Conservation (phyloP, 345 rosid genomes). For the Eucalyptus urophylla region DNA sequence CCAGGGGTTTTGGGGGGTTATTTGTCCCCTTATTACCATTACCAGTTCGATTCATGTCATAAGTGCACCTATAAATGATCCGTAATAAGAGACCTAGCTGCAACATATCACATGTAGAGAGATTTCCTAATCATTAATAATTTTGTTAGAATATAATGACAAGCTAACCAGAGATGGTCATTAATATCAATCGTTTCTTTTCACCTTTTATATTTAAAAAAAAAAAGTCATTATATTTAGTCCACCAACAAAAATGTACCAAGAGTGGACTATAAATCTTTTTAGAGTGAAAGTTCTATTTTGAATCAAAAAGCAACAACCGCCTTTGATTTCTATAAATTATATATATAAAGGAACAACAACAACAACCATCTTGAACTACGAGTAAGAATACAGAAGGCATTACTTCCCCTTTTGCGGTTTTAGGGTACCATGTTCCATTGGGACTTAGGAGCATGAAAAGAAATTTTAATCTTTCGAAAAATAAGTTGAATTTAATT, state of each 20-base stretch:
- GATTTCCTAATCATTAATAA: too few relatives aligned
- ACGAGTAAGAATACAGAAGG: background rate
- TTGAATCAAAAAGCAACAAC: background rate
- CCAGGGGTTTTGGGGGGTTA: background rate
- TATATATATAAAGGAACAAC: too few relatives aligned
- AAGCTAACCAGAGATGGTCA: background rate
- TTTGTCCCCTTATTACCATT: background rate
- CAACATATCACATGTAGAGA: background rate
- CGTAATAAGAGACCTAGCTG: background rate
- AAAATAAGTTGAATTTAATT: background rate
- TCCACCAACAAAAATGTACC: background rate
- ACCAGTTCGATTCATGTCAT: rapidly evolving
- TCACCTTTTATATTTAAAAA: background rate
- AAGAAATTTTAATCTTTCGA: background rate
- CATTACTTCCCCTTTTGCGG: background rate
- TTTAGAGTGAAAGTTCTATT: background rate
- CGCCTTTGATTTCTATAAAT: background rate
- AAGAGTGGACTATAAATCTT: background rate
- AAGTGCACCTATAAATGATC: background rate
- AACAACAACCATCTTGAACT: background rate
- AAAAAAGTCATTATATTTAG: too few relatives aligned
- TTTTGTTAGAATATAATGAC: background rate
- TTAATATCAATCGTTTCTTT: background rate
- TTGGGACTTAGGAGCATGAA: background rate
- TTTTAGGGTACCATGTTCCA: background rate